These are phyloP conservation scores for Xylaria sp. DNA, from an alignment of 2,329 filamentous ascomycete species.

Conservation along the genomic window DNA sequence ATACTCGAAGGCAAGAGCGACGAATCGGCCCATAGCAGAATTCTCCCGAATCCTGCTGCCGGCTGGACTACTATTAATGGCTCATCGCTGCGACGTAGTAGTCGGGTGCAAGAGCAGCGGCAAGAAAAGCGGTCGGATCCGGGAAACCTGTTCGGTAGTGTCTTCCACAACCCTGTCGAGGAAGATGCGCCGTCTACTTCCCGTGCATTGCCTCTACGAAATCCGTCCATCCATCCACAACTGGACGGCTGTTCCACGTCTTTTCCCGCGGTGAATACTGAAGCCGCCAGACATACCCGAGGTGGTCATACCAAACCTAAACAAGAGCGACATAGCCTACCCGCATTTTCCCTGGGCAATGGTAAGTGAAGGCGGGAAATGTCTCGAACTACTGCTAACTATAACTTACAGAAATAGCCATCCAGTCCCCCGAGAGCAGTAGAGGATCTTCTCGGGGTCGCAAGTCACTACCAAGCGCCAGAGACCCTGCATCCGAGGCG, in stretches of 20 bases:
- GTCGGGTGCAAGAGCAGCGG: slow-evolving; percentile 46
- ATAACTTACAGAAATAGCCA: slow-evolving; percentile 35
- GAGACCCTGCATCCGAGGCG: slow-evolving; percentile 42
- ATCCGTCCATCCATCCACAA: slow-evolving; percentile 32
- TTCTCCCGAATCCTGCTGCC: slow-evolving; percentile 39
- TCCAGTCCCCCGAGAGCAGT: slow-evolving; percentile 41
- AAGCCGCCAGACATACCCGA: slow-evolving; percentile 20
- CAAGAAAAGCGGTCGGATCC: slow-evolving; percentile 48
- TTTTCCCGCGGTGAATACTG: slow-evolving; percentile 34
- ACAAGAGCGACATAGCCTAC: slow-evolving; percentile 48
- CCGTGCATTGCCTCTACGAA: slow-evolving; percentile 43
- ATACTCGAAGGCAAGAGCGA: slow-evolving; percentile 34
- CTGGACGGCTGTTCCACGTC: slow-evolving; percentile 34
- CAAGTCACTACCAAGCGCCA: slow-evolving; percentile 48
- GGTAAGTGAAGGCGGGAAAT: slow-evolving; percentile 35
- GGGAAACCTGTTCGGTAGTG: slow-evolving; percentile 48
- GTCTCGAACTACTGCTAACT: slow-evolving; percentile 32
- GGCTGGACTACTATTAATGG: slow-evolving; percentile 50
- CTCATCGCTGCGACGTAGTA: slow-evolving; percentile 41
- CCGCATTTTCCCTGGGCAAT: slow-evolving; percentile 41
- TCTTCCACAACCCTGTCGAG: slow-evolving; percentile 50
- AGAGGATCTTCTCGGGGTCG: slow-evolving; percentile 46
- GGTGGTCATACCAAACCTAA: slow-evolving; percentile 46
- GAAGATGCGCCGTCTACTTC: slow-evolving; percentile 42
- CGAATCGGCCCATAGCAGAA: slow-evolving; percentile 36